Base-by-base conservation (phyloP, 2,329 filamentous ascomycete genomes). In the Trichoderma sp. region DNA sequence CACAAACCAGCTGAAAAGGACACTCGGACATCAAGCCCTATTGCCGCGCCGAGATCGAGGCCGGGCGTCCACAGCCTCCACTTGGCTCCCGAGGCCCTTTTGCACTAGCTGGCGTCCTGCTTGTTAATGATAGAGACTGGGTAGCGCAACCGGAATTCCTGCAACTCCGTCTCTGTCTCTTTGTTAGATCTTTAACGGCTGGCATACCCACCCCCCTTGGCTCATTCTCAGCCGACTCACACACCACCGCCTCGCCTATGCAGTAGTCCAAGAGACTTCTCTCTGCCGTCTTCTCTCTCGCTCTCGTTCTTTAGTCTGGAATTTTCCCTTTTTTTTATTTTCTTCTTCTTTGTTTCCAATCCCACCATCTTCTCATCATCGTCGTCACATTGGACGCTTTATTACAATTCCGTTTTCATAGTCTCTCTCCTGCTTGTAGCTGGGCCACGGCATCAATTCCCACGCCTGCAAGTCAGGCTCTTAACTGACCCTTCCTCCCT, bases 61-160 rank as follows among this genome's bases (percentile, higher is more conserved):
- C 69, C 68, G 69, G 38, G 59, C 50, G 59, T 53, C 69, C 59
- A 38, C 59, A 50, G 59, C 69, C 69, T 72, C 69, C 69, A 72
- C 69, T 72, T 72, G 69, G 69, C 59, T 72, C 69, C 69, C 69
- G 69, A 72, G 68, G 59, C 59, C 56, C 68, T 59, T 71, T 71
- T 62, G 56, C 69, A 64, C 59, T 72, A 64, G 69, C 45, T 63
- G 29, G 35, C 35, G 35, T 33, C 29, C 56, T 64, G 60, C 60
- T 64, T 53, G 29, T 72, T 64, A 64, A 33, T 64, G 12, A 63
- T 60, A 62, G 35, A 71, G 35, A 38, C 67, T 71, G 53, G 60
- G 31, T 72, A 53, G 41, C 56, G 50, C 59, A 33, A 21, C 31
- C 59, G 69, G 69, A 64, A 50, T 64, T 63, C 18, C 29, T 62